Percentiles rank a stretch among this genome's conserved stretches.
Evolutionary conservation across 225 moss, liverwort and hornwort genomes (phyloP).

Genomic region (Lunularia cruciata): DNA sequence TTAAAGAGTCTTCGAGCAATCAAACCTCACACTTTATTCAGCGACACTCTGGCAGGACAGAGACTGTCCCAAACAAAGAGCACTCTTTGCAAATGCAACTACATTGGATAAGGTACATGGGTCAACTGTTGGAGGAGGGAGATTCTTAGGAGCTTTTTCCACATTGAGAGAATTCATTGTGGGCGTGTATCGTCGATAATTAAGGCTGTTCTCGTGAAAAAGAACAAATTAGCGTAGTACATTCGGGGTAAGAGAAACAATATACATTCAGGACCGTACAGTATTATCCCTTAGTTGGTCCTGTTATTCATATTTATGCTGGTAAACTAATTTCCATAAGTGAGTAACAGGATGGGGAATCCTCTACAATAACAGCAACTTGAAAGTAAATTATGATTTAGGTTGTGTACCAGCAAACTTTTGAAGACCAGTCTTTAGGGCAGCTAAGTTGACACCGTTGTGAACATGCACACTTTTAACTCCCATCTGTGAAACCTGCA

Average conservation of each 20-base stretch:
- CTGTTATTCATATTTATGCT: too few species aligned
- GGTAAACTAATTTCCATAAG: too few species aligned
- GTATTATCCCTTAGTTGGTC: too few species aligned
- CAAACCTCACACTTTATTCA: too few species aligned
- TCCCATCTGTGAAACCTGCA: conserved; percentile 48
- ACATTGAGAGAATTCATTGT: conserved; percentile 2
- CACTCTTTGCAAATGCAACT: conserved; percentile 38
- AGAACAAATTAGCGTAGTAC: too few species aligned
- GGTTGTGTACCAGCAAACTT: conserved; percentile 51
- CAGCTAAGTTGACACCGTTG: conserved; percentile 42
- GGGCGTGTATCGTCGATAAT: background rate
- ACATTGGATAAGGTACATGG: conserved; percentile 36
- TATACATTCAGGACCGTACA: too few species aligned
- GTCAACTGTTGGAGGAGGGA: conserved; percentile 27
- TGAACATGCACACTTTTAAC: conserved; percentile 43
- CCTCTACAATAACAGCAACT: too few species aligned
- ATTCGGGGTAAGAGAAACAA: too few species aligned
- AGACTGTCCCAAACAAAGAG: conserved; percentile 33
- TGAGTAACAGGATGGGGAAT: too few species aligned
- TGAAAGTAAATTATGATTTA: too few species aligned
- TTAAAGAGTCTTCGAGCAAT: too few species aligned
- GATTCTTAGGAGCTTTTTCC: conserved; percentile 19
- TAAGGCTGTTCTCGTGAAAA: too few species aligned
- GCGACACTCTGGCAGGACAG: conserved; percentile 13
- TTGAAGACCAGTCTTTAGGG: conserved; percentile 41